phyloP scores from a whole-genome alignment of 805 yeast species.

The Jamesozyma piceae region DNA sequence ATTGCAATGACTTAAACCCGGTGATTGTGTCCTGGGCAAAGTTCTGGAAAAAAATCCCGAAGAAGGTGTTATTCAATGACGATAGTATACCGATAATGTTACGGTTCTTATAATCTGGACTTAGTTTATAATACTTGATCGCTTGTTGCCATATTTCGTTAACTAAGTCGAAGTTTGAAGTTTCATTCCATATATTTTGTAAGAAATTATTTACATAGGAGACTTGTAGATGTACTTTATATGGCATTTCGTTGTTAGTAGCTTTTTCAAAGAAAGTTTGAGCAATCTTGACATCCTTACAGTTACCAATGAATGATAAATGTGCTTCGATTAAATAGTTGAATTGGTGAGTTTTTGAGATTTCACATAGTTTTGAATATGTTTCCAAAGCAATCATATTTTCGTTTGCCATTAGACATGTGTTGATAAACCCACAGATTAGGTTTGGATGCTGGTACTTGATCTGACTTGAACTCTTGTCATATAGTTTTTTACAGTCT shows the following conservation, averaged over 20 bases:
- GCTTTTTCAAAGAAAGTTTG: slow-evolving; percentile 64
- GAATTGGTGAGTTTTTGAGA: slow-evolving; percentile 6
- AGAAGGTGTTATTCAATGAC: slow-evolving; percentile 55
- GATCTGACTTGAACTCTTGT: slow-evolving; percentile 27
- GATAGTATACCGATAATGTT: slow-evolving; percentile 54
- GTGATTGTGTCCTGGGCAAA: slow-evolving; percentile 38
- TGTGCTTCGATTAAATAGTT: slow-evolving; percentile 59
- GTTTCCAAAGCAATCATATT: slow-evolving; percentile 51
- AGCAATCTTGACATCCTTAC: slow-evolving; percentile 59
- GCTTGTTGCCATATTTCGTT: slow-evolving; percentile 45
- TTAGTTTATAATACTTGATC: neutral
- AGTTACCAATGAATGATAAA: slow-evolving; percentile 62
- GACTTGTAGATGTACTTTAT: slow-evolving; percentile 55
- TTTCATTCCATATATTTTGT: slow-evolving; percentile 45
- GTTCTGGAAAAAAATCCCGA: slow-evolving; percentile 50
- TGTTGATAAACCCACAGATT: slow-evolving; percentile 58
- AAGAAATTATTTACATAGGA: slow-evolving; percentile 55
- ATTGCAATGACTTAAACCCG: slow-evolving; percentile 45
- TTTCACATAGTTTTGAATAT: slow-evolving; percentile 45
- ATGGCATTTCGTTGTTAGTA: slow-evolving; percentile 56
- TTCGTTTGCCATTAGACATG: slow-evolving; percentile 53
- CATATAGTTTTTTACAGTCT: slow-evolving; percentile 46
- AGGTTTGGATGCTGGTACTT: slow-evolving; percentile 33
- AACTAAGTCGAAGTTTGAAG: slow-evolving; percentile 45
- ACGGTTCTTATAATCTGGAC: slow-evolving; percentile 1